phyloP scores from a whole-genome alignment of 2,329 filamentous ascomycete species.

The Aspergillus fumigatus region DNA sequence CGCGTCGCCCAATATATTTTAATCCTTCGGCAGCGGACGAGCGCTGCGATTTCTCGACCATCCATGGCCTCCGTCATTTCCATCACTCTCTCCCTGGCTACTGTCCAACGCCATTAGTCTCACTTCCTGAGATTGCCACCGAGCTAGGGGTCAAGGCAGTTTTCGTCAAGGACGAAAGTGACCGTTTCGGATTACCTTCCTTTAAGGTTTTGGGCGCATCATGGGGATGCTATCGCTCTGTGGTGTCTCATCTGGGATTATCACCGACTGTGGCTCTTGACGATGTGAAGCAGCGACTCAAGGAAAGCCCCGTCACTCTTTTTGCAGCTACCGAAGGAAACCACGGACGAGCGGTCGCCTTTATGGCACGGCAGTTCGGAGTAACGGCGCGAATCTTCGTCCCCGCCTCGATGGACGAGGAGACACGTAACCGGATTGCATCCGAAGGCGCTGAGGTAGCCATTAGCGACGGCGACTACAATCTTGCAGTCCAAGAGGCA shows the following conservation, averaged over 20 bases:
- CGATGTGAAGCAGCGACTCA: constrained; percentile 36
- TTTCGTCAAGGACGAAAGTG: constrained; percentile 67
- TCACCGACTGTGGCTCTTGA: constrained; percentile 42
- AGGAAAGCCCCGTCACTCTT: constrained; percentile 38
- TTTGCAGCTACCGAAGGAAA: constrained; percentile 72
- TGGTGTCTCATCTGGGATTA: constrained; percentile 45
- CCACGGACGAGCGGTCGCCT: constrained; percentile 67
- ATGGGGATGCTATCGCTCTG: constrained; percentile 62
- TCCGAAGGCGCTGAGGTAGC: constrained; percentile 60
- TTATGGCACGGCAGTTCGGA: constrained; percentile 59
- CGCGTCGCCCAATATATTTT: constrained; percentile 23
- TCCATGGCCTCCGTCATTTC: constrained; percentile 38
- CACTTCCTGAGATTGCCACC: constrained; percentile 51
- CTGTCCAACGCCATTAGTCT: constrained; percentile 50
- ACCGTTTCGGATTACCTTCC: constrained; percentile 63
- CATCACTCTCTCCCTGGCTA: constrained; percentile 58
- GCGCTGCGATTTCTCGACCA: constrained; percentile 7
- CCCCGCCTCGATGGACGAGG: constrained; percentile 52
- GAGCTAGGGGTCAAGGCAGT: constrained; percentile 56
- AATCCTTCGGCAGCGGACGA: constrained; percentile 18
- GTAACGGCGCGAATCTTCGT: constrained; percentile 59
- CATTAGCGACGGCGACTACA: constrained; percentile 58
- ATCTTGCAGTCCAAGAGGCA: constrained; percentile 54
- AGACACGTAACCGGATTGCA: constrained; percentile 52
- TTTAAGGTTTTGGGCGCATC: constrained; percentile 81